Evolutionary conservation across 176 grass and related monocot genomes (phyloP).

Genomic region (Coix lacrymajobi): DNA sequence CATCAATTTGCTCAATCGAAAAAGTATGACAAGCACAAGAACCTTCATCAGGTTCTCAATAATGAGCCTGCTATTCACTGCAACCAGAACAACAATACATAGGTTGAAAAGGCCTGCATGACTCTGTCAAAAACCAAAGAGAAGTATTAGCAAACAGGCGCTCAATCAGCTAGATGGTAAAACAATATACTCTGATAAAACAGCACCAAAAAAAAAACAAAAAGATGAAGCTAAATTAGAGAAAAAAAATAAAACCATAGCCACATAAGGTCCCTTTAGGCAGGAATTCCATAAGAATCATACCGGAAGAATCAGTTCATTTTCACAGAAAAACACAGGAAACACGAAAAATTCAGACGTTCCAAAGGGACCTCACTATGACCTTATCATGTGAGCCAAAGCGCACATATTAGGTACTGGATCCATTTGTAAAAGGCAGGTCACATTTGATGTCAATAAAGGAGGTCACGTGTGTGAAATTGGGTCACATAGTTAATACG

Average conservation of each 20-base stretch:
- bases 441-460: background rate
- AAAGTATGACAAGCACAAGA: conserved; percentile 31
- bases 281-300: background rate
- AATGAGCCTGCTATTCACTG: conserved; percentile 94
- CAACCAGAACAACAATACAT: conserved; percentile 89
- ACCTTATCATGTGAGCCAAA: conserved; percentile 1
- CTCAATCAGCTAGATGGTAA: conserved; percentile 3
- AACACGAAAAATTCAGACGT: background rate
- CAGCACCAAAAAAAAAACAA: background rate
- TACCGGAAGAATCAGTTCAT: background rate
- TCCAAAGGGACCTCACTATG: background rate
- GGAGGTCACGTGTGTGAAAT: too few relatives aligned
- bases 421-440: background rate
- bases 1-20: background rate
- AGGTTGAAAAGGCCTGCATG: conserved; percentile 97
- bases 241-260: background rate
- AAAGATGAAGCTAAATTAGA: background rate
- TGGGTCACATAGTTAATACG: too few relatives aligned
- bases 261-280: background rate
- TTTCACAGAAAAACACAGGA: too few relatives aligned
- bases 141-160: background rate
- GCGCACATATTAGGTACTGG: background rate
- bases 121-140: conserved; percentile 57
- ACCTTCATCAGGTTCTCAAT: conserved; percentile 99
- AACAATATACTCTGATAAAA: background rate